phyloP scores from a whole-genome alignment of 164 flowering plant species.

The Akebia trifoliata region DNA sequence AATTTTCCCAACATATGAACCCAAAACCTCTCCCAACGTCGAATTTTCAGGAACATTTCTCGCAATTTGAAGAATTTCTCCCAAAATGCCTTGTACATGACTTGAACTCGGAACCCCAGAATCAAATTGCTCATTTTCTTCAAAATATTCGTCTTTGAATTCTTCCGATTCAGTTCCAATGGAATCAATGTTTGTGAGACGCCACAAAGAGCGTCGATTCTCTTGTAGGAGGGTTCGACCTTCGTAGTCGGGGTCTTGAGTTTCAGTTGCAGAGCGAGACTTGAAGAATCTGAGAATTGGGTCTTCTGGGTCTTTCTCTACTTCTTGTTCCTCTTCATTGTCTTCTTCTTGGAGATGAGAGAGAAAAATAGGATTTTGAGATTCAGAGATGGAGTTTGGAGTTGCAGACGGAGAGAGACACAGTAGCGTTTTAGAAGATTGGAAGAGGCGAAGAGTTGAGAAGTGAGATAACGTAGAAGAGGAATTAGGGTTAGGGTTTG shows the following conservation, averaged over 20 bases:
- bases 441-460: slow-evolving; percentile 6
- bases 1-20: slow-evolving; percentile 42
- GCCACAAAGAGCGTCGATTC: slow-evolving; percentile 72
- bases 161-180: slow-evolving; percentile 11
- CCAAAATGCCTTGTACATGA: slow-evolving; percentile 24
- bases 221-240: slow-evolving; percentile 43
- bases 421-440: slow-evolving; percentile 13
- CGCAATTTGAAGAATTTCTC: slow-evolving; percentile 51
- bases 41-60: slow-evolving; percentile 48
- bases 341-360: slow-evolving; percentile 37
- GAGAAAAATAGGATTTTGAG: slow-evolving; percentile 45
- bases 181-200: slow-evolving; percentile 27
- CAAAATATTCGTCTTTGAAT: slow-evolving; percentile 3
- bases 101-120: slow-evolving; percentile 7
- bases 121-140: slow-evolving; percentile 15
- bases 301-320: slow-evolving; percentile 27
- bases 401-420: slow-evolving; percentile 21
- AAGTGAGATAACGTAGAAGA: not conserved
- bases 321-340: slow-evolving; percentile 14
- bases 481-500: slow-evolving; percentile 9
- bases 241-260: slow-evolving; percentile 46
- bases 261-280: slow-evolving; percentile 37
- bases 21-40: slow-evolving; percentile 65
- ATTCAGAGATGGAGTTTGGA: slow-evolving; percentile 22
- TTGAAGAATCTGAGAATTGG: slow-evolving; percentile 67